A percentile compares a stretch with the other conserved stretches of the same genome.
phyloP scores from a whole-genome alignment of 352 stramenopile species.

The Globisporangium paroecandrum region DNA sequence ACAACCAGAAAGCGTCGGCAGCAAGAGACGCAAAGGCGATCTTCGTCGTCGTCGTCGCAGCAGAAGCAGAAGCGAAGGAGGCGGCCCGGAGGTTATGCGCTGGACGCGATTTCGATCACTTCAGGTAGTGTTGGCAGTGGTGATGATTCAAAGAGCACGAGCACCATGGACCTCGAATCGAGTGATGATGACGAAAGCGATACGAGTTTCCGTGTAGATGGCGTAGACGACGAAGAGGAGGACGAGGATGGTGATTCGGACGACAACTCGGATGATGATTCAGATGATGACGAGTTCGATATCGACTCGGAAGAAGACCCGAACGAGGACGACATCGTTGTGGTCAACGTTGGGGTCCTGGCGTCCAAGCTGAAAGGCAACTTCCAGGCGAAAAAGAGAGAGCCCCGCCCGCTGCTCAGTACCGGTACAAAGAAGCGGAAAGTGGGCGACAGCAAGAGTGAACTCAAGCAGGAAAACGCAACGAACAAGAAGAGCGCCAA shows the following conservation, averaged over 20 bases:
- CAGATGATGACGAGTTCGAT: constrained; percentile 5
- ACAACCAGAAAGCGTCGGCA: background rate
- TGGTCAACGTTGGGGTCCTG: constrained; percentile 5
- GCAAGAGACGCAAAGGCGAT: no score
- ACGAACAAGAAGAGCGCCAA: constrained; percentile 10
- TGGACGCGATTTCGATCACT: constrained; percentile 13
- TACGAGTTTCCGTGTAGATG: constrained; percentile 6
- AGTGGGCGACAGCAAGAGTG: background rate
- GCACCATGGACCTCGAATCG: constrained; percentile 15
- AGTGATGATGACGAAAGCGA: constrained; percentile 15
- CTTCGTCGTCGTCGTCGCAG: background rate
- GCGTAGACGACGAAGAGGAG: constrained; percentile 23
- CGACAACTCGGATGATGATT: background rate
- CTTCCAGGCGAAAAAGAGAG: constrained; percentile 14
- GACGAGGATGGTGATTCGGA: constrained; percentile 16
- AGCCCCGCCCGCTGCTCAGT: constrained; percentile 23
- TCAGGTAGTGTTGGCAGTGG: constrained; percentile 5
- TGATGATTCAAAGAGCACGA: background rate
- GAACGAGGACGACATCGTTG: constrained; percentile 13
- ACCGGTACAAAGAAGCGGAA: constrained; percentile 26
- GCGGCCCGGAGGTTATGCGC: background rate
- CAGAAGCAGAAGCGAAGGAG: constrained; percentile 1
- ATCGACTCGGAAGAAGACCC: constrained; percentile 14
- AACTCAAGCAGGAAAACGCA: background rate
- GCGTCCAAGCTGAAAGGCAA: constrained; percentile 12